Base-by-base conservation (phyloP, 768 basidiomycete species). In the Tephrocybe rancida region DNA sequence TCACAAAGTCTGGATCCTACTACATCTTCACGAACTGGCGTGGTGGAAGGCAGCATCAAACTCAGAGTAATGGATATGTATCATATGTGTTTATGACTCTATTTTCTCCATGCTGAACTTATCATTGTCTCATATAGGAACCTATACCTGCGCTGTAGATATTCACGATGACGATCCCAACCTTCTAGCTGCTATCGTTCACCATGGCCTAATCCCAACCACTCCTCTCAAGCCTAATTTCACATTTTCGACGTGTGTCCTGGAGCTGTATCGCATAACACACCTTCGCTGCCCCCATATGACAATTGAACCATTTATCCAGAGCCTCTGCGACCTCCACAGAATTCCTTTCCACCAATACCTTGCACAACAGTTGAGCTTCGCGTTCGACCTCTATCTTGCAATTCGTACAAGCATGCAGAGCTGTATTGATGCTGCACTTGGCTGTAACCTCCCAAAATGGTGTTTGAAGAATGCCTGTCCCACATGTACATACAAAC, bases 371-470 rank as follows among this genome's bases (percentile, higher is more conserved):
- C 61, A 67, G 50, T 68, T 70, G 48, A 52, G 57, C 2, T 63
- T 64, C 1, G 56, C 59, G 21, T 65, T 58, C 44, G 68, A 72
- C 38, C 26, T 70, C 0, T 70, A 67, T 41, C 41, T 67, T 0
- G 34, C 44, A 0, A 55, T 72, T 22, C 55, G 26, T 0, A 26
- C 29, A 1, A 22, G n/a, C 5, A 56, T 64, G 3, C 21, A 61
- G 6, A n/a, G 5, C 6, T 45, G 35, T 8, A 47, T 54, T 11
- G 3, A 48, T 3, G 13, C 25, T 24, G 47, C 32, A 18, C 25
- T 54, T 2, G 19, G 13, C 9, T 24, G n/a, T 18, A 37, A 54
- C 26, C 7, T 37, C 6, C 41, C 41, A 0, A 32, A 42, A 18
- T 54, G 46, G 53, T 7, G 46, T 3, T 45, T 54, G 14, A 21